A percentile compares a stretch with the other conserved stretches of the same genome.
These are phyloP conservation scores for Penicillium capsulatum DNA, from an alignment of 2,329 filamentous ascomycete species.

Conservation along the genomic window DNA sequence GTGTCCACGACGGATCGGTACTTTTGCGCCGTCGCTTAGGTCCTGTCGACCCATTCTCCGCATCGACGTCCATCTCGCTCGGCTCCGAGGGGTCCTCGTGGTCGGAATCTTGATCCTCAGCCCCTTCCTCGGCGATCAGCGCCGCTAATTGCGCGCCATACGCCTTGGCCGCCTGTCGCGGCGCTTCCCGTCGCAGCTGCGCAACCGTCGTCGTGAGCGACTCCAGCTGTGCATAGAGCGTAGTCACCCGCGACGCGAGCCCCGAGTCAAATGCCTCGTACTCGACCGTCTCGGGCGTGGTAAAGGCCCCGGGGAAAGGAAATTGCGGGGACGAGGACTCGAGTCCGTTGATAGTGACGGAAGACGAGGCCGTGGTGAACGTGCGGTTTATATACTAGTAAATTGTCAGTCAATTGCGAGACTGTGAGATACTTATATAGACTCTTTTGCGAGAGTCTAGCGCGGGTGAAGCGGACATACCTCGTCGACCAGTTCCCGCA, in stretches of 20 bases:
- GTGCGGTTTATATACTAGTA: conserved; percentile 44
- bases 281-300: conserved; percentile 43
- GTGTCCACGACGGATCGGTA: conserved; percentile 25
- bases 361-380: conserved; percentile 42
- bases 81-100: conserved; percentile 20
- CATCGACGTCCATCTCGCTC: conserved; percentile 33
- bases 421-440: background rate
- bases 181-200: conserved; percentile 44
- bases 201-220: conserved; percentile 46
- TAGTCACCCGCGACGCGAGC: conserved; percentile 42
- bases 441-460: background rate
- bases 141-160: conserved; percentile 36
- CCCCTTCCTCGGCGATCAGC: conserved; percentile 38
- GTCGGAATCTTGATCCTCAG: conserved; percentile 42
- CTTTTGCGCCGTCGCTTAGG: conserved; percentile 1
- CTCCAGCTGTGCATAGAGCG: conserved; percentile 47
- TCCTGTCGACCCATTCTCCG: conserved; percentile 30
- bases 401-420: background rate
- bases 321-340: conserved; percentile 35
- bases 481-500: conserved; percentile 41
- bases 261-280: conserved; percentile 46
- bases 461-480: conserved; percentile 19
- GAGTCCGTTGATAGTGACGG: conserved; percentile 48
- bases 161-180: conserved; percentile 37
- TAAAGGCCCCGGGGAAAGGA: conserved; percentile 32